Percentiles rank a stretch among this genome's conserved stretches.
Evolutionary conservation across 495 filamentous ascomycete species (phyloP).

Genomic region (Xylona heveae): DNA sequence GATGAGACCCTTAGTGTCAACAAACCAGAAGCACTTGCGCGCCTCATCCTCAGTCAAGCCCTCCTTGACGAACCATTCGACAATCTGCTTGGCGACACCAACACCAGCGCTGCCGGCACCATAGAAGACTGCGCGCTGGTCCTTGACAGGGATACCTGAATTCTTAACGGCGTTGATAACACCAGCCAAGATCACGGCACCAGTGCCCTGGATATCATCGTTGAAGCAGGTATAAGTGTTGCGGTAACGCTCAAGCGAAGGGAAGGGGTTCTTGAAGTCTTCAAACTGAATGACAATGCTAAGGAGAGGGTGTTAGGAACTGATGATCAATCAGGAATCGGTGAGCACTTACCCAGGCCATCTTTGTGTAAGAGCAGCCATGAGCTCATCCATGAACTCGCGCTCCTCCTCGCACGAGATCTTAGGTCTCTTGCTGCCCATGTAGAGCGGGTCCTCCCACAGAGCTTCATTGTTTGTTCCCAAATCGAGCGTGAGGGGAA

Average conservation of each 20-base stretch:
- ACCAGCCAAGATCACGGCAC: conserved; percentile 83
- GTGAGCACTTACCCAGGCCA: conserved; percentile 44
- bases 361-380: conserved; percentile 72
- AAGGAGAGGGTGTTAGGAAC: conserved; percentile 5
- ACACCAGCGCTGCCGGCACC: conserved; percentile 90
- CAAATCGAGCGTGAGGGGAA: conserved; percentile 79
- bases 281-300: conserved; percentile 95
- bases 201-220: conserved; percentile 96
- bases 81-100: conserved; percentile 90
- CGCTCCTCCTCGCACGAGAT: conserved; percentile 59
- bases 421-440: conserved; percentile 71
- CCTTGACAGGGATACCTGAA: conserved; percentile 66
- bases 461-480: conserved; percentile 81
- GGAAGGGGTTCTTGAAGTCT: conserved; percentile 97
- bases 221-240: conserved; percentile 89
- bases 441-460: conserved; percentile 80
- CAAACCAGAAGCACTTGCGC: conserved; percentile 82
- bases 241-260: conserved; percentile 73
- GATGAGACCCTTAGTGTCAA: conserved; percentile 85
- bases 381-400: conserved; percentile 94
- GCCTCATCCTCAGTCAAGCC: conserved; percentile 87
- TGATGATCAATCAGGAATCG: conserved; percentile 10
- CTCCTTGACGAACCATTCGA: conserved; percentile 83
- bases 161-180: conserved; percentile 87
- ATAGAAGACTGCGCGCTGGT: conserved; percentile 89